Evolutionary conservation across 257 asterid species (phyloP).

Genomic region (Nicotiana attenuata): DNA sequence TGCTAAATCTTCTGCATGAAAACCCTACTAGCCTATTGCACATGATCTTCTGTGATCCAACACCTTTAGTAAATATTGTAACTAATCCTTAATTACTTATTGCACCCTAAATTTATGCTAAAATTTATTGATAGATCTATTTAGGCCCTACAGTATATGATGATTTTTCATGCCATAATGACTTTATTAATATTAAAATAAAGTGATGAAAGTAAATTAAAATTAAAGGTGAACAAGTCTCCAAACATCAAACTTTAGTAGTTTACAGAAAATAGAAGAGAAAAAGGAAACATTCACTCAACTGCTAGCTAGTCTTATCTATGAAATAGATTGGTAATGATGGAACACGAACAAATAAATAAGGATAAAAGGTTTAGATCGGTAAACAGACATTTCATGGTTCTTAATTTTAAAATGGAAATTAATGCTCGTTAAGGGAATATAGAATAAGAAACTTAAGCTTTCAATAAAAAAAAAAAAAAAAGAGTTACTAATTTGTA

Average conservation of each 20-base stretch:
- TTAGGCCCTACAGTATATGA: background rate
- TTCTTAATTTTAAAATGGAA: background rate
- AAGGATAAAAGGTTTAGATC: background rate
- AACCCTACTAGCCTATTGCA: background rate
- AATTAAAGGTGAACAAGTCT: background rate
- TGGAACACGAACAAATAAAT: background rate
- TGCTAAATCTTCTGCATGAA: background rate
- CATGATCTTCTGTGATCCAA: constrained; percentile 2
- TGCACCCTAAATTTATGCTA: background rate
- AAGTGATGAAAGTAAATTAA: background rate
- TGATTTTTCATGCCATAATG: background rate
- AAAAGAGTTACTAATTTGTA: background rate
- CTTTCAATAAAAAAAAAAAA: background rate
- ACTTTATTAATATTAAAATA: background rate
- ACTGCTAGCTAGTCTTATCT: background rate
- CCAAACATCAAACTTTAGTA: background rate
- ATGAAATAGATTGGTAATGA: background rate
- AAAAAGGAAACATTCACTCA: no score
- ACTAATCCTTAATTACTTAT: background rate
- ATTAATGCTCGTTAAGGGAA: background rate
- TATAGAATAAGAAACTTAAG: background rate
- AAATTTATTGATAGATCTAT: background rate
- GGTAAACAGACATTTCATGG: background rate
- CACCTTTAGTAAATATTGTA: background rate
- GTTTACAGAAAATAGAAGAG: background rate